Percentiles rank a stretch among this genome's conserved stretches.
Conservation (phyloP, 2,329 filamentous ascomycete genomes). For the Talaromyces sp. region DNA sequence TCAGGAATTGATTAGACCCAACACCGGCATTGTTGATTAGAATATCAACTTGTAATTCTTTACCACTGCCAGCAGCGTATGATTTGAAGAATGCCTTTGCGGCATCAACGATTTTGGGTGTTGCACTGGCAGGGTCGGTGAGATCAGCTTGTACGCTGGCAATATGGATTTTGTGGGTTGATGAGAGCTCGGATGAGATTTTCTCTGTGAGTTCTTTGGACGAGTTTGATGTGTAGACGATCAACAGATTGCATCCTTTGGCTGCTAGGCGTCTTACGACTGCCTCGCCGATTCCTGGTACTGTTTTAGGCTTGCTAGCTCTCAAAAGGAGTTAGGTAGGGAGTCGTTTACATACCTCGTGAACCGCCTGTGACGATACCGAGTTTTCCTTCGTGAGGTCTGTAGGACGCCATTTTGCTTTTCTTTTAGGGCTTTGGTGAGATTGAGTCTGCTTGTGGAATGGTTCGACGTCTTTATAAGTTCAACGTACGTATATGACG, state of each 20-base stretch:
- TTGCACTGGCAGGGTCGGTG: constrained; percentile 59
- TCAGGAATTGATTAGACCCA: constrained; percentile 53
- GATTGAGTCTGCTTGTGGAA: background rate
- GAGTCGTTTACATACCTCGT: constrained; percentile 55
- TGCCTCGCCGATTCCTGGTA: constrained; percentile 73
- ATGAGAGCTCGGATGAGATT: constrained; percentile 56
- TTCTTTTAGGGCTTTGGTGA: background rate
- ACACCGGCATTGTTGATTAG: constrained; percentile 84
- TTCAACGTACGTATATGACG: background rate
- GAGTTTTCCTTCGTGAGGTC: constrained; percentile 63
- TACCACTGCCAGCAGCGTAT: constrained; percentile 37
- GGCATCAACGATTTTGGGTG: constrained; percentile 55
- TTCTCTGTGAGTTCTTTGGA: constrained; percentile 54
- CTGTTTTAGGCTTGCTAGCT: no score
- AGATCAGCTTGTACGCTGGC: constrained; percentile 71
- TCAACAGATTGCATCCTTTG: constrained; percentile 67
- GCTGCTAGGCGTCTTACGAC: constrained; percentile 67
- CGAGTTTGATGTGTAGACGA: constrained; percentile 69
- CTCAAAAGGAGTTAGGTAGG: constrained; percentile 2
- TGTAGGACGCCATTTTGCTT: constrained; percentile 12
- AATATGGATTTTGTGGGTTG: constrained; percentile 59
- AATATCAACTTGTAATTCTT: constrained; percentile 71
- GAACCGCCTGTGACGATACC: constrained; percentile 78
- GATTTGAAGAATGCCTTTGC: constrained; percentile 48
- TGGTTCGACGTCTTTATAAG: background rate